Base-by-base conservation (phyloP, 1,139 yeast genomes). In the Pichia sp. region DNA sequence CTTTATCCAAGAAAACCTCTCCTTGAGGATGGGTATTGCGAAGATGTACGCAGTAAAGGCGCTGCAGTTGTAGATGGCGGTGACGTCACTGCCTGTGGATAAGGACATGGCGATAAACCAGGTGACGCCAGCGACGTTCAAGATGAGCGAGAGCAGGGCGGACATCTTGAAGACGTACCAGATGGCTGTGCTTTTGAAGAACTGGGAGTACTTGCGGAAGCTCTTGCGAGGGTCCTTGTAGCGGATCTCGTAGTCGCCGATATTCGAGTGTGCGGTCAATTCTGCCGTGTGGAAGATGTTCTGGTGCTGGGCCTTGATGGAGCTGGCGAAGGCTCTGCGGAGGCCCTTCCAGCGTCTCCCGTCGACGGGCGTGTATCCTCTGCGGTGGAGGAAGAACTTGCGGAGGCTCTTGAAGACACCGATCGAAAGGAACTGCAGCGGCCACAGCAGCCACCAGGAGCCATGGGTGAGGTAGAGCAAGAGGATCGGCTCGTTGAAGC, bases 1-100 rank as follows among this genome's bases (percentile, higher is more conserved):
- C 67, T 89, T 90, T 56, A 82, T 70, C 77, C 83, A 76, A 1
- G 87, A 79, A 62, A 88, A 82, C 50, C 71, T 74, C 64, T 90
- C 97, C 44, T 76, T 71, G 52, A 90, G 75, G 46, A 90, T 70
- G 1, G 92, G 89, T 33, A 90, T 84, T 2, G 95, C 91, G 71
- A 90, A 89, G 6, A 89, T 81, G 65, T 90, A 85, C 0, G 96
- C 96, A 6, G 92, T 85, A 67, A 90, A 89, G 0, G 96, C 95
- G 12, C 92, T 85, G 66, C 95, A 88, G 71, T 90, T 90, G 71
- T 89, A 90, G 59, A 90, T 90, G 9, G 96, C 96, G 3, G 96
- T 89, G 33, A 90, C 85, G 65, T 90, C 96, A 2, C 91, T 78
- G 0, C 96, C 90, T 43, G 91, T 87, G 1, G 96, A 85, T 68